These are phyloP conservation scores for Quercus glauca DNA, from an alignment of 306 rosid species.

Conservation along the genomic window DNA sequence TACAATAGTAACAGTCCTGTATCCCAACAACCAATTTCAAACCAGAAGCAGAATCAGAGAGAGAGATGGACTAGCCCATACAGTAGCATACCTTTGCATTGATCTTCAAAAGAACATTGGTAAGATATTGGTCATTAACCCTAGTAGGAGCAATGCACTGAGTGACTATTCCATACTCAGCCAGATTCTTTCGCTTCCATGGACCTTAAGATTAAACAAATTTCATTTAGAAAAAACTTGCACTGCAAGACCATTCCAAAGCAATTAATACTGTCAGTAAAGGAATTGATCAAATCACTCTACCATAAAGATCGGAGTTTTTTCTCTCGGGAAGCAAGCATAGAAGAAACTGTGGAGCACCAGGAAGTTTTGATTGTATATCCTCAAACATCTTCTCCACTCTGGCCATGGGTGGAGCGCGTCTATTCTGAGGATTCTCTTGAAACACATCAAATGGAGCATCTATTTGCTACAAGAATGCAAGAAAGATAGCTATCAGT, in stretches of 20 bases:
- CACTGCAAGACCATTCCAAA: background rate
- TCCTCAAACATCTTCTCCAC: slow-evolving; percentile 84
- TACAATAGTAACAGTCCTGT: background rate
- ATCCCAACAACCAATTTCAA: background rate
- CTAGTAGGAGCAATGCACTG: slow-evolving; percentile 82
- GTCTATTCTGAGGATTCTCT: slow-evolving; percentile 57
- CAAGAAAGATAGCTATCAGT: background rate
- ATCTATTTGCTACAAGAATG: slow-evolving; percentile 42
- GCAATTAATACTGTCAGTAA: background rate
- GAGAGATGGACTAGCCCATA: background rate
- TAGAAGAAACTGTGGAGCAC: slow-evolving; percentile 65
- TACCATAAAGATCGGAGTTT: slow-evolving; percentile 90
- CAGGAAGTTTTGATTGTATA: slow-evolving; percentile 63
- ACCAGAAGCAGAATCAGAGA: background rate
- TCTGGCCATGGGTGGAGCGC: slow-evolving; percentile 73
- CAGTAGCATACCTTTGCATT: slow-evolving; percentile 71
- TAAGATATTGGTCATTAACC: slow-evolving; percentile 84
- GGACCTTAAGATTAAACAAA: slow-evolving; percentile 53
- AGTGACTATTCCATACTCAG: slow-evolving; percentile 72
- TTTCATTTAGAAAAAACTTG: background rate
- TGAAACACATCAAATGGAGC: slow-evolving; percentile 57
- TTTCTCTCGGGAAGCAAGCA: slow-evolving; percentile 91
- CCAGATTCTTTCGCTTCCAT: slow-evolving; percentile 78
- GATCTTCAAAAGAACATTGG: slow-evolving; percentile 79
- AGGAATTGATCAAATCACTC: background rate